A percentile compares a stretch with the other conserved stretches of the same genome.
Evolutionary conservation across 805 yeast genomes (phyloP).

Genomic region (Sugiyamaella marilandica): DNA sequence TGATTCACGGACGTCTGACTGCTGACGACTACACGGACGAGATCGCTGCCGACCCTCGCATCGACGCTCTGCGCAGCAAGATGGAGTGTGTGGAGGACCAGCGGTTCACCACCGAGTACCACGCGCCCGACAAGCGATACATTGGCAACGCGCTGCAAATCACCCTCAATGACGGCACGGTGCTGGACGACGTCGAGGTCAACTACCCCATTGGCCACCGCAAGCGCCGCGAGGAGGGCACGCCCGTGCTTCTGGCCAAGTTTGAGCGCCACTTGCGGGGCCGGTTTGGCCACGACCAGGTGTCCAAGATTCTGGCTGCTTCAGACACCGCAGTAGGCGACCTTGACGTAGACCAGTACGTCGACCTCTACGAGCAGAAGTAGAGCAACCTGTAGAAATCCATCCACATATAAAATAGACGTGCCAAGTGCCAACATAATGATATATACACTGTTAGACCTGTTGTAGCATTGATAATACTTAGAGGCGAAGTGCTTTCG

Average conservation of each 20-base stretch:
- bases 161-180: constrained; percentile 51
- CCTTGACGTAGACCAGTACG: constrained; percentile 46
- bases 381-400: constrained; percentile 5
- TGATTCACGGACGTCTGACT: constrained; percentile 50
- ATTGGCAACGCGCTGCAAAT: constrained; percentile 52
- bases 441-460: too few relatives aligned
- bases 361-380: constrained; percentile 38
- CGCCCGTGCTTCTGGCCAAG: constrained; percentile 48
- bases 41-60: constrained; percentile 47
- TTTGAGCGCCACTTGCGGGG: constrained; percentile 48
- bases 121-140: constrained; percentile 52
- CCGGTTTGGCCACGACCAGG: constrained; percentile 40
- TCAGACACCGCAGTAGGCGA: constrained; percentile 35
- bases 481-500: too few relatives aligned
- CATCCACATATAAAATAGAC: neutral
- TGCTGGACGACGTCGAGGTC: constrained; percentile 47
- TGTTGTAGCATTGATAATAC: neutral
- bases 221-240: constrained; percentile 55
- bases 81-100: constrained; percentile 51
- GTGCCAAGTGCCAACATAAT: too few relatives aligned
- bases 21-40: constrained; percentile 55
- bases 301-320: constrained; percentile 36
- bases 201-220: constrained; percentile 58
- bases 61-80: constrained; percentile 49
- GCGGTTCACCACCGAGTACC: constrained; percentile 48